A percentile compares a stretch with the other conserved stretches of the same genome.
phyloP scores from a whole-genome alignment of 208 protist species.

The Acanthamoeba quina region DNA sequence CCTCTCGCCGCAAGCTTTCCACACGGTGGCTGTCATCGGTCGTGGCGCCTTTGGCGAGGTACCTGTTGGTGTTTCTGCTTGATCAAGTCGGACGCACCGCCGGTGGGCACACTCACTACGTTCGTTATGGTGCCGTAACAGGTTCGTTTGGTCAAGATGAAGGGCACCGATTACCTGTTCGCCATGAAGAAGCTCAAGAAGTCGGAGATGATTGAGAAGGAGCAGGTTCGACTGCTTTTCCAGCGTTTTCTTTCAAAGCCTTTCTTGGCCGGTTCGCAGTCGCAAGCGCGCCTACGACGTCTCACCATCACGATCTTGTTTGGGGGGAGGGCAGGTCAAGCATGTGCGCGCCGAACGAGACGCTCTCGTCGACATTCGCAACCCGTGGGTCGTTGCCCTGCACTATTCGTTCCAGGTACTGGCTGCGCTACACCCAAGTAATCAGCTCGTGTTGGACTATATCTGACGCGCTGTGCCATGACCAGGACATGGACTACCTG shows the following conservation, averaged over 20 bases:
- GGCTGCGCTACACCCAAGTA: background rate
- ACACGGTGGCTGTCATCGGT: slow-evolving; percentile 93
- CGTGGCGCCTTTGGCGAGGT: slow-evolving; percentile 96
- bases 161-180: slow-evolving; percentile 90
- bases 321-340: slow-evolving; percentile 76
- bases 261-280: background rate
- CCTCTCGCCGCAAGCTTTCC: slow-evolving; percentile 91
- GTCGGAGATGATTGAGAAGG: slow-evolving; percentile 92
- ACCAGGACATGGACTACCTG: slow-evolving; percentile 91
- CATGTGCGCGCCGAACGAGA: slow-evolving; percentile 95
- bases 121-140: background rate
- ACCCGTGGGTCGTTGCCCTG: slow-evolving; percentile 93
- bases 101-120: background rate
- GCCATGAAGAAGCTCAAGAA: slow-evolving; percentile 95
- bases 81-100: background rate
- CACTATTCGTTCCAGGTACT: slow-evolving; percentile 92
- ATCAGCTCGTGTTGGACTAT: background rate
- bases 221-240: slow-evolving; percentile 87
- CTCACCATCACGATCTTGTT: slow-evolving; percentile 17
- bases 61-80: slow-evolving; percentile 1
- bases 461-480: background rate
- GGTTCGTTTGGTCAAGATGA: slow-evolving; percentile 87
- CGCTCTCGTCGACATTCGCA: slow-evolving; percentile 80
- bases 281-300: background rate
- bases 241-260: background rate